phyloP scores from a whole-genome alignment of 2,329 filamentous ascomycete species.

The Metarhizium anisopliae region DNA sequence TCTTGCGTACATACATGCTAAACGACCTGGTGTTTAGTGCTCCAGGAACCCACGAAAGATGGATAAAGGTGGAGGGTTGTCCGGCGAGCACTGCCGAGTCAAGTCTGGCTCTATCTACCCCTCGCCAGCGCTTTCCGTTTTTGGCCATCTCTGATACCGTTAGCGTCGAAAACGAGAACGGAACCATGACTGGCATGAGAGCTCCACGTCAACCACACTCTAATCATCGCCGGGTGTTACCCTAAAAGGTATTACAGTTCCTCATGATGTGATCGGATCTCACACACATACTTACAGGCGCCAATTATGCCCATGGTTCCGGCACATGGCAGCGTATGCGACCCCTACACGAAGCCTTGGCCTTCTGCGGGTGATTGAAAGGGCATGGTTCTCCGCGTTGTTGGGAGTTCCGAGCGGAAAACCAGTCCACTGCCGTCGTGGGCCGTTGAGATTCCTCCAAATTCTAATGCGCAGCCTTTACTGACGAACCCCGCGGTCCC shows the following conservation, averaged over 20 bases:
- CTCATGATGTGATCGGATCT: neutral
- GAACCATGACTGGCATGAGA: no score
- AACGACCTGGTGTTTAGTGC: neutral
- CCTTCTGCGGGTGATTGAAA: no score
- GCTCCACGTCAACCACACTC: neutral
- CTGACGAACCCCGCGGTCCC: no score
- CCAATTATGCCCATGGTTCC: neutral
- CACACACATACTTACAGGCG: neutral
- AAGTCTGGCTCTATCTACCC: neutral
- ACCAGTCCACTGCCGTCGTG: no score
- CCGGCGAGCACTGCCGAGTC: conserved; percentile 5
- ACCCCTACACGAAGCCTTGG: neutral
- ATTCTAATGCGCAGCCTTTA: no score
- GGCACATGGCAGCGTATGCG: neutral
- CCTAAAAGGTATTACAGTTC: neutral
- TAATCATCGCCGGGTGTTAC: conserved; percentile 1
- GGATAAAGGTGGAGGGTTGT: conserved; percentile 1
- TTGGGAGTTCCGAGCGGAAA: no score
- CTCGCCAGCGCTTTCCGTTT: conserved; percentile 4
- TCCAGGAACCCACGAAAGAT: neutral
- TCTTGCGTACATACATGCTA: neutral
- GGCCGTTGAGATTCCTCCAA: no score
- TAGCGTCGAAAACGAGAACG: neutral
- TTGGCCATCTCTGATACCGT: neutral
- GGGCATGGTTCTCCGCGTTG: no score